Evolutionary conservation across 192 early-diverging fungal species (phyloP), one percentile per base, ranked within the genome.

Genomic region (Umbelopsis ramanniana): DNA sequence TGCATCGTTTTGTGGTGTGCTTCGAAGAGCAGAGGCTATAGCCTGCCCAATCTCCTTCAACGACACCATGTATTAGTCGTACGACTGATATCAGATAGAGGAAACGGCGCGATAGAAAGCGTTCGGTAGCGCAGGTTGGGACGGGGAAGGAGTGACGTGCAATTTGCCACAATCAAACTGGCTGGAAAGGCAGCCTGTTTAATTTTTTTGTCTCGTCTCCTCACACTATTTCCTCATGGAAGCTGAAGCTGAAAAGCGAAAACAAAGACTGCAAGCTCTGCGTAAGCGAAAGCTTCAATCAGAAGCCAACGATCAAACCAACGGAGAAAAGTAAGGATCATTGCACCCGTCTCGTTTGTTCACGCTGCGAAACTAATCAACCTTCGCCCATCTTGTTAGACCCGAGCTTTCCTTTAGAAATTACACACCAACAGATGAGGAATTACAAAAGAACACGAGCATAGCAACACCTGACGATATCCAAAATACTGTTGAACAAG

Each of bases 231-330:
- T 24, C 57, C 3, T 19, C 57, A 85, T 92, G 80, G 91, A 92
- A 72, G 85, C 83, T 76, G 83, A 84, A 66, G 79, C 91, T 29
- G 68, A 79, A 67, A 87, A 87, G 46, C 82, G 92, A 74, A 91
- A 93, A 74, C 89, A 82, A 52, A 85, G 90, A 43, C 82, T 93
- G 19, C 85, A 86, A 17, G 87, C 88, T 43, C 73, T 91, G 38
- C 81, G 79, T 73, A 85, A 89, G 68, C 71, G 87, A 55, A 89
- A 89, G 53, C 66, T 79, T 23, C 74, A 74, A 12, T 74, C 77
- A 45, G 50, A 52, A 33, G 23, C 22, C 11, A 76, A 53, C 67
- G 73, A 70, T 52, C 53, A 46, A 35, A 67, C 55, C 35, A 73
- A 77, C 50, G 75, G 76, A 22, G 46, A 60, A 67, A 70, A 77